These are phyloP conservation scores for Byssothecium circinans DNA, from an alignment of 2,329 filamentous ascomycete genomes.

Conservation along the genomic window DNA sequence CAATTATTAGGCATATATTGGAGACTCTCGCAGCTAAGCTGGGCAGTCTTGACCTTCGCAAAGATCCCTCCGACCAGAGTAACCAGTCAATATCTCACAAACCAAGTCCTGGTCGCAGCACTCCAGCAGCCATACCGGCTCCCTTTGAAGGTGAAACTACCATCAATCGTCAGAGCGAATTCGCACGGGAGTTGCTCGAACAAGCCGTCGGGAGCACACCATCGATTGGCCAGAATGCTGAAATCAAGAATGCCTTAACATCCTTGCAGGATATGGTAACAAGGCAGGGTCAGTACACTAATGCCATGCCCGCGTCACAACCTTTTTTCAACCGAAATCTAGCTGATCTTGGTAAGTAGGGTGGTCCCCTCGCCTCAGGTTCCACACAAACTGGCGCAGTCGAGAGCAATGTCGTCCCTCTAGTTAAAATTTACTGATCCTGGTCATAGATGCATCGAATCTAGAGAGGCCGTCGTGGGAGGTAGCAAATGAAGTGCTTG, in stretches of 20 bases:
- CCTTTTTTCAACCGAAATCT: conserved; percentile 28
- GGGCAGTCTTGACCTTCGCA: conserved; percentile 26
- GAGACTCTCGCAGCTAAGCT: conserved; percentile 39
- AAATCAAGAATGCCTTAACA: conserved; percentile 36
- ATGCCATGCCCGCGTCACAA: conserved; percentile 14
- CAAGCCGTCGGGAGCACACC: conserved; percentile 41
- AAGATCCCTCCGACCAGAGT: conserved; percentile 22
- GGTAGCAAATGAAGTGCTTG: conserved; percentile 25
- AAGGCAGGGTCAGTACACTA: conserved; percentile 22
- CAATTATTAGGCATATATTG: conserved; percentile 31
- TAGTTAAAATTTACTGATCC: neutral
- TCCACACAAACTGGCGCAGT: too few species aligned
- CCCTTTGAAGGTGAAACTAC: conserved; percentile 55
- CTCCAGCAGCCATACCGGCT: conserved; percentile 28
- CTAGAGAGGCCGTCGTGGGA: conserved; percentile 38
- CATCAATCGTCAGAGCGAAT: conserved; percentile 51
- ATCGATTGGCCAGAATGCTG: conserved; percentile 37
- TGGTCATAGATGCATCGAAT: conserved; percentile 19
- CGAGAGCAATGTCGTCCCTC: too few species aligned
- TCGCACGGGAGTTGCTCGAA: conserved; percentile 50
- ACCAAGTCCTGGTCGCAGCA: conserved; percentile 13
- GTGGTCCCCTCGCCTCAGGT: too few species aligned
- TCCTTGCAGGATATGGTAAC: conserved; percentile 39
- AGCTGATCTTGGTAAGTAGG: conserved; percentile 15
- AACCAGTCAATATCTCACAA: conserved; percentile 30